A percentile compares a stretch with the other conserved stretches of the same genome.
These are phyloP conservation scores for Phialophora expanda DNA, from an alignment of 2,329 filamentous ascomycete species.

Conservation along the genomic window DNA sequence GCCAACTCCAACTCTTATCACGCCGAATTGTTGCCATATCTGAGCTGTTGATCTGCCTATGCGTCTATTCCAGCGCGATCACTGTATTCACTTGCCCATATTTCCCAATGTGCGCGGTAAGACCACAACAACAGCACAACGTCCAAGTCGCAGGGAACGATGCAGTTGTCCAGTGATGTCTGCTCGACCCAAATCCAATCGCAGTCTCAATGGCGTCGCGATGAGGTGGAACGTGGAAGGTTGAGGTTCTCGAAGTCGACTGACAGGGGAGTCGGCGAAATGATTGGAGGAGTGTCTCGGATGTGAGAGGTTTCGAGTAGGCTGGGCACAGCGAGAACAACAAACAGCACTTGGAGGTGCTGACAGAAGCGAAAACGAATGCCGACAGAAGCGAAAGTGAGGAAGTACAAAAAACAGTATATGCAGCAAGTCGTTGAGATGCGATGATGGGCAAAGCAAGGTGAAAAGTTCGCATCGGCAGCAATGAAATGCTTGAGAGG, in stretches of 20 bases:
- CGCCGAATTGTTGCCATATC: conserved; percentile 13
- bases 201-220: neutral
- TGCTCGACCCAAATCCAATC: neutral
- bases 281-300: conserved; percentile 19
- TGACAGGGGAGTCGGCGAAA: neutral
- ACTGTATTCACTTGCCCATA: conserved; percentile 12
- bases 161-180: neutral
- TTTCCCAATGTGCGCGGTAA: neutral
- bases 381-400: conserved; percentile 12
- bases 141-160: conserved; percentile 1
- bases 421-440: conserved; percentile 5
- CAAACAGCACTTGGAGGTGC: neutral
- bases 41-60: conserved; percentile 6
- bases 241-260: conserved; percentile 7
- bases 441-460: neutral
- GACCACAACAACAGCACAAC: conserved; percentile 1
- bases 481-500: neutral
- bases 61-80: conserved; percentile 16
- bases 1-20: neutral
- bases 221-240: conserved; percentile 7
- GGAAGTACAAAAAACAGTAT: neutral
- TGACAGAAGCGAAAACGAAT: conserved; percentile 2
- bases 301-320: neutral
- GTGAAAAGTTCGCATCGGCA: conserved; percentile 7
- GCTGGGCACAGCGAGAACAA: neutral